Percentiles rank a stretch among this genome's conserved stretches.
These are phyloP conservation scores for Acephala macrosclerotiorum DNA, from an alignment of 2,329 filamentous ascomycete species.

Conservation along the genomic window DNA sequence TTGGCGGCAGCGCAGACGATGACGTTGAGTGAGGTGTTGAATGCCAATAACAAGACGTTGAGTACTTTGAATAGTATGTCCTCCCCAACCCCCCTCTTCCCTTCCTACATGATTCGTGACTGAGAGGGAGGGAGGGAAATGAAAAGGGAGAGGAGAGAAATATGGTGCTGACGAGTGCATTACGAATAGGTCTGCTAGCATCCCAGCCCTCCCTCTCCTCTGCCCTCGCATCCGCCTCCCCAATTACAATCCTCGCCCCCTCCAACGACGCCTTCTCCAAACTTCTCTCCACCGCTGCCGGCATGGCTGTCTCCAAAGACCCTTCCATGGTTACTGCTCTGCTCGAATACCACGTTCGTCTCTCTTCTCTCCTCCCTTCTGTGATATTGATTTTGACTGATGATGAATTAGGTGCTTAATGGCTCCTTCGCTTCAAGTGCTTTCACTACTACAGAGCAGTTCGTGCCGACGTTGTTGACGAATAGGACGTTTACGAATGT, in stretches of 20 bases:
- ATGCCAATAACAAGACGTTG: slow-evolving; percentile 24
- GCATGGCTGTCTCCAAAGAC: slow-evolving; percentile 38
- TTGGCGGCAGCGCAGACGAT: slow-evolving; percentile 7
- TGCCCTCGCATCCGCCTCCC: slow-evolving; percentile 48
- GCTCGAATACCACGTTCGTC: slow-evolving; percentile 40
- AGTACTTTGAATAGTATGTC: slow-evolving; percentile 27
- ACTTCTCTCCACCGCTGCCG: slow-evolving; percentile 40
- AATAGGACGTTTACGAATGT: slow-evolving; percentile 54
- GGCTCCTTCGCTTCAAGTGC: slow-evolving; percentile 32
- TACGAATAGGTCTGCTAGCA: slow-evolving; percentile 45
- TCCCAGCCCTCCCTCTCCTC: slow-evolving; percentile 46
- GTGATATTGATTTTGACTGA: too few species aligned
- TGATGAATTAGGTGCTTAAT: slow-evolving; percentile 18
- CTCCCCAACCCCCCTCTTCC: not conserved
- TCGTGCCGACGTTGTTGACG: slow-evolving; percentile 51
- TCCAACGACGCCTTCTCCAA: slow-evolving; percentile 42
- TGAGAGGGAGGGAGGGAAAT: too few species aligned
- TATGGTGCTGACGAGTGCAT: not conserved
- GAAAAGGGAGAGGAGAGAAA: not conserved
- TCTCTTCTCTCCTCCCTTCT: too few species aligned
- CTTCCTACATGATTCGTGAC: not conserved
- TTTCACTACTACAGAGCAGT: slow-evolving; percentile 43
- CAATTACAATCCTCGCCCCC: slow-evolving; percentile 56
- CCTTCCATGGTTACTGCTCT: slow-evolving; percentile 43
- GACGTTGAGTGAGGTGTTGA: slow-evolving; percentile 25